Percentiles rank a stretch among this genome's conserved stretches.
Conservation (phyloP, 768 basidiomycete species). For the Psilocybe sp. region DNA sequence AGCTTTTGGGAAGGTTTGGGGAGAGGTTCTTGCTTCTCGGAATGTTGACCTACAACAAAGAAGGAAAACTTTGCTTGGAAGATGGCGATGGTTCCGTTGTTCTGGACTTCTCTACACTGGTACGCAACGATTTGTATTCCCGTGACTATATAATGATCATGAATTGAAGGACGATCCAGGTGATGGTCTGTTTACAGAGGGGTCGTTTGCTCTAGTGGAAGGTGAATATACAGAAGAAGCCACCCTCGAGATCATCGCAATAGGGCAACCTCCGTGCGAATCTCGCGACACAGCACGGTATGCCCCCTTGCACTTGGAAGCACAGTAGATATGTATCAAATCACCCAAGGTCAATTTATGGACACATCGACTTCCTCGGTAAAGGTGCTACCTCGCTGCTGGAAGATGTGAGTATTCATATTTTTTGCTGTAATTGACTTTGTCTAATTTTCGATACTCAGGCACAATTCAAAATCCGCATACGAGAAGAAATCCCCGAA, state of each 20-base stretch:
- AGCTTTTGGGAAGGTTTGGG: slow-evolving; percentile 86
- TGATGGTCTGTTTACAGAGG: slow-evolving; percentile 95
- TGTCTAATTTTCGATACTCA: slow-evolving; percentile 23
- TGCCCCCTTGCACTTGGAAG: slow-evolving; percentile 12
- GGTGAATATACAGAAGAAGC: slow-evolving; percentile 95
- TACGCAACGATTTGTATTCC: slow-evolving; percentile 32
- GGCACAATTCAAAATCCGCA: slow-evolving; percentile 59
- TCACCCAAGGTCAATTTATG: slow-evolving; percentile 76
- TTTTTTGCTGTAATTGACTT: slow-evolving; percentile 1
- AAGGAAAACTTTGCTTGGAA: slow-evolving; percentile 88
- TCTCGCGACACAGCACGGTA: slow-evolving; percentile 80
- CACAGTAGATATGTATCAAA: slow-evolving; percentile 7
- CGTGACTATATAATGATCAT: not conserved
- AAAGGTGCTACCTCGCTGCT: slow-evolving; percentile 85
- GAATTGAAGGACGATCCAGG: slow-evolving; percentile 73
- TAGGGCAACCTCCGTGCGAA: slow-evolving; percentile 98
- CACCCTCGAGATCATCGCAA: slow-evolving; percentile 83
- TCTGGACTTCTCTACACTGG: slow-evolving; percentile 85
- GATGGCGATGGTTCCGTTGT: slow-evolving; percentile 90
- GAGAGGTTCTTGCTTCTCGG: slow-evolving; percentile 91
- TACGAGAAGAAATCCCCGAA: slow-evolving; percentile 69
- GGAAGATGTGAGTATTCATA: slow-evolving; percentile 70
- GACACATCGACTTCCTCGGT: slow-evolving; percentile 97
- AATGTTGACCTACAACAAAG: slow-evolving; percentile 86
- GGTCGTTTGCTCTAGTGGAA: slow-evolving; percentile 91